Evolutionary conservation across 2,329 filamentous ascomycete genomes (phyloP).

Genomic region (Davidsoniella eucalypti): DNA sequence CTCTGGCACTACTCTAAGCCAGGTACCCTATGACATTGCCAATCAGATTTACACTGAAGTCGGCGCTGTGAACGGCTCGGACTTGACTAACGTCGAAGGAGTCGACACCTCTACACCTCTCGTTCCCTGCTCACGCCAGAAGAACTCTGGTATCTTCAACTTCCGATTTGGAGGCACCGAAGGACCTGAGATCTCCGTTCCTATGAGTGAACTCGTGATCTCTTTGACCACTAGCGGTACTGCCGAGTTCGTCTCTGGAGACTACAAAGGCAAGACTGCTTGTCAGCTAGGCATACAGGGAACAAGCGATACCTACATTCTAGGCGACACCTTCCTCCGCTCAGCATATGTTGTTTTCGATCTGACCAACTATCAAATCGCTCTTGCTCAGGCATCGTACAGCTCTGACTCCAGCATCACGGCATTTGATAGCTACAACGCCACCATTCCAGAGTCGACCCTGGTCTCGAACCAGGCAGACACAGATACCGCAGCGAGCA

Average conservation of each 20-base stretch:
- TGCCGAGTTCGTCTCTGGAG: constrained; percentile 21
- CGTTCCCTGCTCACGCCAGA: constrained; percentile 32
- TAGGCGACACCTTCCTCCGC: constrained; percentile 42
- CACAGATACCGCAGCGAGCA: constrained; percentile 1
- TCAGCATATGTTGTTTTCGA: constrained; percentile 47
- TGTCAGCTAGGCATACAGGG: constrained; percentile 44
- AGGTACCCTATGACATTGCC: constrained; percentile 47
- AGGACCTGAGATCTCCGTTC: constrained; percentile 34
- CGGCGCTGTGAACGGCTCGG: constrained; percentile 29
- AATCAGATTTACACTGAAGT: constrained; percentile 36
- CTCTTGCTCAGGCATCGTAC: constrained; percentile 37
- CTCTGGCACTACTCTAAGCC: constrained; percentile 57
- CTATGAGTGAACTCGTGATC: constrained; percentile 40
- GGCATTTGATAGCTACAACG: constrained; percentile 31
- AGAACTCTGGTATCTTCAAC: constrained; percentile 30
- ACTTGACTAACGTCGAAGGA: background rate
- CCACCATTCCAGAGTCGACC: constrained; percentile 25
- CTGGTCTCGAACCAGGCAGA: background rate
- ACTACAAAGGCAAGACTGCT: constrained; percentile 27
- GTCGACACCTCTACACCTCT: constrained; percentile 23
- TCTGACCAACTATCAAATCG: constrained; percentile 39
- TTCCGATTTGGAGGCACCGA: constrained; percentile 35
- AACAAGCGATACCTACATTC: constrained; percentile 26
- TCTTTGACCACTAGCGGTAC: constrained; percentile 21
- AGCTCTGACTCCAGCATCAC: constrained; percentile 35